phyloP scores from a whole-genome alignment of 495 filamentous ascomycete species.

The Echria macrotheca region DNA sequence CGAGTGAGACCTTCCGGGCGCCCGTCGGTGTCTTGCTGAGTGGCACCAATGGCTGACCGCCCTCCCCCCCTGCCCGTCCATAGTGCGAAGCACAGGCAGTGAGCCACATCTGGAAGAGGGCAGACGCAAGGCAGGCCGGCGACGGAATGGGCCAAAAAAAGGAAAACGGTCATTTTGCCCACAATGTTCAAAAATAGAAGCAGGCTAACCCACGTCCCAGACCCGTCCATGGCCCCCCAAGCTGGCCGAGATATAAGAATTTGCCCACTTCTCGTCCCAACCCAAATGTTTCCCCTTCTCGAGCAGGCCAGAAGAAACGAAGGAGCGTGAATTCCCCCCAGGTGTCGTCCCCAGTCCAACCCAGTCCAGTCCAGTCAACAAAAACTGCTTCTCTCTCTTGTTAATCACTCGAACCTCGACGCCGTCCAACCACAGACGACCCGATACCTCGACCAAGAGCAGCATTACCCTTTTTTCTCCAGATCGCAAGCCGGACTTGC shows the following conservation, averaged over 20 bases:
- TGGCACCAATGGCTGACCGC: slow-evolving; percentile 42
- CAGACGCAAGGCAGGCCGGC: slow-evolving; percentile 14
- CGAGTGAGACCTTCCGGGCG: slow-evolving; percentile 37
- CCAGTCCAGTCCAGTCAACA: slow-evolving; percentile 32
- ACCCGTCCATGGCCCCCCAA: slow-evolving; percentile 6
- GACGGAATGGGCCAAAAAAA: slow-evolving; percentile 27
- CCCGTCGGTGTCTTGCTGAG: slow-evolving; percentile 25
- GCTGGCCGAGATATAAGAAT: slow-evolving; percentile 45
- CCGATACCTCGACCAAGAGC: slow-evolving; percentile 13
- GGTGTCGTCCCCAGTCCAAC: slow-evolving; percentile 42
- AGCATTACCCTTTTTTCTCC: slow-evolving; percentile 8
- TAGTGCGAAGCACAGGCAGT: slow-evolving; percentile 24
- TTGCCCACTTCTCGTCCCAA: slow-evolving; percentile 34
- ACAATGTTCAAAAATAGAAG: slow-evolving; percentile 39
- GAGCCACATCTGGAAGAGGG: slow-evolving; percentile 18
- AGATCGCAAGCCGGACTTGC: slow-evolving; percentile 50
- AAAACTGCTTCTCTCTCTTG: slow-evolving; percentile 30
- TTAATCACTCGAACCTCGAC: slow-evolving; percentile 31
- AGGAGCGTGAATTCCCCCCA: slow-evolving; percentile 32
- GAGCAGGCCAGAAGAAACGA: slow-evolving; percentile 31
- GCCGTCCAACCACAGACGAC: slow-evolving; percentile 36
- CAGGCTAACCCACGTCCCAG: slow-evolving; percentile 13
- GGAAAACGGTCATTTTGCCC: slow-evolving; percentile 32
- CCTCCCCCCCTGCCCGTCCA: slow-evolving; percentile 17
- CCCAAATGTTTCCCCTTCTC: slow-evolving; percentile 26